These are phyloP conservation scores for Geotrichum ghanense DNA, from an alignment of 805 yeast species.

Conservation along the genomic window DNA sequence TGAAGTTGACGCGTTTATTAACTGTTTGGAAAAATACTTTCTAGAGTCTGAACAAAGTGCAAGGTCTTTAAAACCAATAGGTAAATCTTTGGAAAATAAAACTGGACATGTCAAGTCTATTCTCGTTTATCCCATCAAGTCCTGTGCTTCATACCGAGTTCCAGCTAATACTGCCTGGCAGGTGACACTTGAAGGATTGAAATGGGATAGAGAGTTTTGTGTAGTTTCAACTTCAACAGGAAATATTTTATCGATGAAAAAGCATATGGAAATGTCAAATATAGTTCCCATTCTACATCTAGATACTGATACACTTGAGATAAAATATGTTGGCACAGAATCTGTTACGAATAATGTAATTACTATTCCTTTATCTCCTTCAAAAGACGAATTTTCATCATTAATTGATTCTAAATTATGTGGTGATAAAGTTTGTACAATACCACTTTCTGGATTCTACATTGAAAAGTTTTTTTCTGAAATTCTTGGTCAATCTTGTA, in stretches of 20 bases:
- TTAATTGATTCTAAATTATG: slow-evolving; percentile 3
- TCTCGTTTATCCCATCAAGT: slow-evolving; percentile 33
- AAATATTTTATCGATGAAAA: slow-evolving; percentile 27
- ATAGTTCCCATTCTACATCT: slow-evolving; percentile 24
- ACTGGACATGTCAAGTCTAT: slow-evolving; percentile 15
- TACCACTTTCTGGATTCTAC: slow-evolving; percentile 9
- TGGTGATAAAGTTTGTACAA: slow-evolving; percentile 6
- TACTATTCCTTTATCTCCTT: slow-evolving; percentile 6
- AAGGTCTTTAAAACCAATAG: neutral
- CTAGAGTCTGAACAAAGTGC: slow-evolving; percentile 7
- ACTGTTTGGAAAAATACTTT: slow-evolving; percentile 21
- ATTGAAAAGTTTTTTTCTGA: slow-evolving; percentile 23
- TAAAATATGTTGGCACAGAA: slow-evolving; percentile 7
- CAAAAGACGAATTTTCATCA: neutral
- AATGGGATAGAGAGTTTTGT: slow-evolving; percentile 32
- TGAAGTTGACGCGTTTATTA: slow-evolving; percentile 27
- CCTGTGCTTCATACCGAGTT: slow-evolving; percentile 29
- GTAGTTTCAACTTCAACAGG: slow-evolving; percentile 22
- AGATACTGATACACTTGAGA: neutral
- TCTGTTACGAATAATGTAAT: slow-evolving; percentile 9
- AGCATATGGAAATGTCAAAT: slow-evolving; percentile 26
- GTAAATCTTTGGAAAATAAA: neutral
- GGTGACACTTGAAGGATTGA: slow-evolving; percentile 25
- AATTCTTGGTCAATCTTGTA: slow-evolving; percentile 26
- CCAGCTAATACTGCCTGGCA: slow-evolving; percentile 21